Base-by-base conservation (phyloP, 208 protist genomes). In the Leishmania braziliensis region DNA sequence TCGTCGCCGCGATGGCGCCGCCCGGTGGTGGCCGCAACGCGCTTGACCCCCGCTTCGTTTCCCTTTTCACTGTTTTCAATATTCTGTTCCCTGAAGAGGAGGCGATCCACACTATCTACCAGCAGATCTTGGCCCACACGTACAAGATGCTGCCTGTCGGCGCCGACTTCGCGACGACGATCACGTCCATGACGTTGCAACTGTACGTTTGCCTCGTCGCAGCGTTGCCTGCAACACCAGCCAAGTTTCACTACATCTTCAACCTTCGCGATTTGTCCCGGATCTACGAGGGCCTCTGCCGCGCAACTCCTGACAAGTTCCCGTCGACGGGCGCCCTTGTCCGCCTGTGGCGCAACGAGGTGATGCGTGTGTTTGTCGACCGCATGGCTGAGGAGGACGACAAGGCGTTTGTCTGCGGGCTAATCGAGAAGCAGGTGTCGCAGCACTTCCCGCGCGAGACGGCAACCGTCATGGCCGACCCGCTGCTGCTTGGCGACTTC, bases 221-320 rank as follows among this genome's bases (percentile, higher is more conserved):
- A 5, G 70, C 84, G n/a, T 93, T 99, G 48, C 98, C 98, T 5
- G 97, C 99, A 33, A 99, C 99, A 16, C 99, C 99, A 20, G 92
- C 98, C 12, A 99, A 99, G 85, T 99, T 99, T 88, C 99, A 99
- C 88, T 99, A 99, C 88, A 95, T 99, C 72, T 99, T 99, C 93
- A 99, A 99, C 88, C 91, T 99, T 58, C 91, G 99, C 79, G 99
- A 99, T 85, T 86, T 99, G 26, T 99, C 96, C 56, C 91, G 99
- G 33, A 95, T 99, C 20, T 99, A 99, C 88, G 98, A 99, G 89
- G 99, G 99, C 46, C 84, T 99, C 14, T 99, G 96, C 84, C 94
- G 98, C 71, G 91, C 96, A 4, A 99, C 97, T 10, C 85, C 90
- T 18, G 96, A 98, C 63, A 98, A 96, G 83, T 98, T 99, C 82